Evolutionary conservation across 179 eudicot species (phyloP).

Genomic region (Heliamphora pulchella): DNA sequence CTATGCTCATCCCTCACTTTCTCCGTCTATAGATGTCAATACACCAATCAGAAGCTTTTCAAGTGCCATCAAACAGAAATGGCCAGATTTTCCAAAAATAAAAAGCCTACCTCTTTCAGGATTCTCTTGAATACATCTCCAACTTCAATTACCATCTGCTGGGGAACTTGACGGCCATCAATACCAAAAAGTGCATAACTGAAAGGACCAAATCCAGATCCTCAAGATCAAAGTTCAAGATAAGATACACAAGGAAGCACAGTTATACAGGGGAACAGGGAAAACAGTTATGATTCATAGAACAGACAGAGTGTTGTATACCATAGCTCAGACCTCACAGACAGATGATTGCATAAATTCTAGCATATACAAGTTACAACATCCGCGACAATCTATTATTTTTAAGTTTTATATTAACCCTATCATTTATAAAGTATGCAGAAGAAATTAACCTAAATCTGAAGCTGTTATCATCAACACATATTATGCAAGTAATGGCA

Average conservation of each 20-base stretch:
- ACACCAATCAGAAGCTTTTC: conserved; percentile 13
- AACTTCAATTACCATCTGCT: conserved; percentile 70
- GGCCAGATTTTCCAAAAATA: background rate
- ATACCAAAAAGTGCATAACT: conserved; percentile 68
- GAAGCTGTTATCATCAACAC: background rate
- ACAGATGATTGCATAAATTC: conserved; percentile 2
- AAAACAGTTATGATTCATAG: background rate
- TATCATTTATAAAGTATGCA: background rate
- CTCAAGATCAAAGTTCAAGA: background rate
- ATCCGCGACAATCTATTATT: background rate
- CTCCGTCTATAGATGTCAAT: conserved; percentile 48
- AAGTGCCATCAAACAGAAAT: conserved; percentile 1
- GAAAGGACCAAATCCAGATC: conserved; percentile 27
- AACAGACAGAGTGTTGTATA: background rate
- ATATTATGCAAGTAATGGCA: background rate
- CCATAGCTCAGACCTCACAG: background rate
- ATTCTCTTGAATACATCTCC: conserved; percentile 70
- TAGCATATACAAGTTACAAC: background rate
- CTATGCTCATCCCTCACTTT: conserved; percentile 69
- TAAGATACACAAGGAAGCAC: background rate
- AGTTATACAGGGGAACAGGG: background rate
- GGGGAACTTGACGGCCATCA: conserved; percentile 78
- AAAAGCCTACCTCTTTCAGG: conserved; percentile 60
- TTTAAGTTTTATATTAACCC: background rate
- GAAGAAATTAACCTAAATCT: conserved; percentile 3